These are phyloP conservation scores for Botryosphaeria dothidea DNA, from an alignment of 2,329 filamentous ascomycete genomes.

Conservation along the genomic window DNA sequence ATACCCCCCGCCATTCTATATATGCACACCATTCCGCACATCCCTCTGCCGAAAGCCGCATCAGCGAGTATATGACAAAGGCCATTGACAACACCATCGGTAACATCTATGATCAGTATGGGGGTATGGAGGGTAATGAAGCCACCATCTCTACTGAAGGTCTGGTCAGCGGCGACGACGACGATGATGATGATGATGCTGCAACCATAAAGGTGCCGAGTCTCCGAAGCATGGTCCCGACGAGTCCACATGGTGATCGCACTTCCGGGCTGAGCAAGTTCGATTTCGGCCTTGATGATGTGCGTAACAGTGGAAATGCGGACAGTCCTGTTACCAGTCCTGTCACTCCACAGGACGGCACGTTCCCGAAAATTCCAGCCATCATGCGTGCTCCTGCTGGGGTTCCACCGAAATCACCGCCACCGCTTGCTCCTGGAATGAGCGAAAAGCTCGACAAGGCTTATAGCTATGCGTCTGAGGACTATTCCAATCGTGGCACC, in stretches of 20 bases:
- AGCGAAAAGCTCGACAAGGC: conserved; percentile 24
- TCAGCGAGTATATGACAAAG: conserved; percentile 17
- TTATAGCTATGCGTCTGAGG: neutral
- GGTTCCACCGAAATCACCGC: conserved; percentile 27
- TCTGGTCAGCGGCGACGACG: neutral
- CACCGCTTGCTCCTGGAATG: conserved; percentile 32
- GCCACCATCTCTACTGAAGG: neutral
- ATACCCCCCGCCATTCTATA: neutral
- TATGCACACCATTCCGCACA: neutral
- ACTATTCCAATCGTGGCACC: neutral
- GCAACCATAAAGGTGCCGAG: neutral
- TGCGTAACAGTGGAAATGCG: conserved; percentile 1
- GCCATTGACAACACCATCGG: conserved; percentile 13
- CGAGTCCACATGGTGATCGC: neutral
- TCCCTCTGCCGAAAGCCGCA: neutral
- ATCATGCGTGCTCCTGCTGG: conserved; percentile 23
- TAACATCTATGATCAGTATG: conserved; percentile 20
- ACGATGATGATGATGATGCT: neutral
- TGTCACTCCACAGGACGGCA: neutral
- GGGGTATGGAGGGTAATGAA: neutral
- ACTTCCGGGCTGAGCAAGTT: conserved; percentile 28
- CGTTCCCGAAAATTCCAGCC: conserved; percentile 18
- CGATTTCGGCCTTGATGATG: conserved; percentile 26
- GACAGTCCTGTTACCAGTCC: neutral
- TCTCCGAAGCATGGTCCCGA: conserved; percentile 1